A percentile compares a stretch with the other conserved stretches of the same genome.
These are phyloP conservation scores for Monosporascus sp. DNA, from an alignment of 2,329 filamentous ascomycete genomes.

Conservation along the genomic window DNA sequence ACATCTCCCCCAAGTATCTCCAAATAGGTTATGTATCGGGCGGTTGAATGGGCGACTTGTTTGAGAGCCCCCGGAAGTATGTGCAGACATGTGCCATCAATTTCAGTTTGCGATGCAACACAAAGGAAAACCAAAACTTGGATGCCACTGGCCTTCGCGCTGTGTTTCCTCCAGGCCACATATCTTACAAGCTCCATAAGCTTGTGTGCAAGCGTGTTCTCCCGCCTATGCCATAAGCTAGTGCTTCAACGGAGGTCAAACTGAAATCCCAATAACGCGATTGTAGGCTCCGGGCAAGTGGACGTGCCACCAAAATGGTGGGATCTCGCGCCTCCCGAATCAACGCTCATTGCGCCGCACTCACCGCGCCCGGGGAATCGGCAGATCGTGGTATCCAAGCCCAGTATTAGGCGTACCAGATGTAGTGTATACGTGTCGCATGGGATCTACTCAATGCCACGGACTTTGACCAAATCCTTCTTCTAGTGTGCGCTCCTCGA, in stretches of 20 bases:
- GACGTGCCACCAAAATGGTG: background rate
- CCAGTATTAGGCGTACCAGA: background rate
- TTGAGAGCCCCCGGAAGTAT: no score
- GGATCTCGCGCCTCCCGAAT: background rate
- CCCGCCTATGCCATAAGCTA: background rate
- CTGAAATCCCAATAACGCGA: background rate
- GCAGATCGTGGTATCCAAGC: background rate
- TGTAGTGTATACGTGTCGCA: conserved; percentile 4
- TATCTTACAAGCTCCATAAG: background rate
- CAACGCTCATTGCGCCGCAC: background rate
- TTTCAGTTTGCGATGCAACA: no score
- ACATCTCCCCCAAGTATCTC: no score
- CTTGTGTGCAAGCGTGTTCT: background rate
- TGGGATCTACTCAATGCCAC: conserved; percentile 56
- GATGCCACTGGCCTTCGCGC: background rate
- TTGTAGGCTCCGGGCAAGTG: background rate
- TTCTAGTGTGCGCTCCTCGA: conserved; percentile 91
- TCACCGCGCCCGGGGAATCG: background rate
- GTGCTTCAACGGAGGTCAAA: background rate
- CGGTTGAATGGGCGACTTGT: no score
- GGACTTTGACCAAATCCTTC: conserved; percentile 71
- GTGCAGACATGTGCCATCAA: no score
- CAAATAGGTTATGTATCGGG: no score
- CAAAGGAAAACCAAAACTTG: no score
- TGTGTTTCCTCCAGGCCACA: conserved; percentile 16